Base-by-base conservation (phyloP, 2,329 filamentous ascomycete species). In the Plenodomus lindquistii region DNA sequence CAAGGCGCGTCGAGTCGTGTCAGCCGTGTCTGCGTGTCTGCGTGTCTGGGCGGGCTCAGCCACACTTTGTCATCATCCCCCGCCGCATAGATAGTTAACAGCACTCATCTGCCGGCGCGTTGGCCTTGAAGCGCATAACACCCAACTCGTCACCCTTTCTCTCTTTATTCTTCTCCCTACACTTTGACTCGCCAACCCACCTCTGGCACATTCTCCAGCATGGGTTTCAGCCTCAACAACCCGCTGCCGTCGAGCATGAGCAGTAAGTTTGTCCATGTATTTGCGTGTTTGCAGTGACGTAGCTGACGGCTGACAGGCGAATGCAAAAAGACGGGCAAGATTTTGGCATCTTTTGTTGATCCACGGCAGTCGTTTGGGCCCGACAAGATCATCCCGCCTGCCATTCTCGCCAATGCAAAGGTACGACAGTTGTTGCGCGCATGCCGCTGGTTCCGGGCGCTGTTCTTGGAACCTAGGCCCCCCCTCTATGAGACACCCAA, bases 311-410 rank as follows among this genome's bases (percentile, higher is more conserved):
- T 60, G 49, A 61, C 74, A 97, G 93, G 91, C 79, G 94, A 99
- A 79, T 97, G 94, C 78, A 94, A 88, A 75, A 99, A 99, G 77
- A 94, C 91, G 71, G 89, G 89, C 70, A 96, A 96, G 80, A 97
- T 97, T 67, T 83, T 99, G 62, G 84, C 89, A 38, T 96, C 92
- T 11, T 99, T 99, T 72, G 84, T 97, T 71, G 94, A 97, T 71
- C 94, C 94, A 17, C 84, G 86, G 69, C 93, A 97, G 78, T 79
- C 93, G 17, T 96, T 97, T 73, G 91, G 93, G 5, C 93, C 94
- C 46, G 94, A 97, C 75, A 97, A 97, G 75, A 86, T 99, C 71
- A 99, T 99, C 63, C 94, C 94, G 41, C 92, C 93, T 7, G 83
- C 87, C 43, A 83, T 99, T 62, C 85, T 99, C 63, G 88, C 88